A percentile compares a stretch with the other conserved stretches of the same genome.
Conservation (phyloP, 164 flowering plant species). For the Berberis vulgaris region DNA sequence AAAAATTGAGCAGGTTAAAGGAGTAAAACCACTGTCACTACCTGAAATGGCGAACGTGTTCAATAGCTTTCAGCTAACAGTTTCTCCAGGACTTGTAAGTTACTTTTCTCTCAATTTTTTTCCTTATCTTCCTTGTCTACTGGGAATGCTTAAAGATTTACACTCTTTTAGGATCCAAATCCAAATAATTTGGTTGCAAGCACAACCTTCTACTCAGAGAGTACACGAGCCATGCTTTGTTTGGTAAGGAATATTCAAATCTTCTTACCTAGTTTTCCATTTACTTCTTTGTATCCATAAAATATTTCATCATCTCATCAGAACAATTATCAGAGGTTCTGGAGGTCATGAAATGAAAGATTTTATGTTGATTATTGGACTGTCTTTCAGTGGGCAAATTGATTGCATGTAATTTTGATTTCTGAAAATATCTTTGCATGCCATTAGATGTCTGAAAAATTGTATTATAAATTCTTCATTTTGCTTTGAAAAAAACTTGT, state of each 20-base stretch:
- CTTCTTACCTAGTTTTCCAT: too few species aligned
- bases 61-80: constrained; percentile 50
- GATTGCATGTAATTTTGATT: too few species aligned
- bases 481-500: too few species aligned
- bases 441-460: too few species aligned
- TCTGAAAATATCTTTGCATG: too few species aligned
- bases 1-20: constrained; percentile 61
- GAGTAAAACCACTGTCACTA: constrained; percentile 74
- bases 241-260: constrained; percentile 47
- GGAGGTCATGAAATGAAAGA: too few species aligned
- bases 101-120: neutral
- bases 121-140: neutral
- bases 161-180: constrained; percentile 81
- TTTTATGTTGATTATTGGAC: too few species aligned
- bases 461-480: too few species aligned
- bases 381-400: too few species aligned
- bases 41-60: constrained; percentile 78
- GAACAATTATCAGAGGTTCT: too few species aligned
- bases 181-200: constrained; percentile 91
- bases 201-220: constrained; percentile 89
- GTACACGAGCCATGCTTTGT: constrained; percentile 84
- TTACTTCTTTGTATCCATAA: too few species aligned
- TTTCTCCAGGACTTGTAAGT: constrained; percentile 93
- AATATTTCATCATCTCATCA: too few species aligned
- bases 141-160: neutral